Base-by-base conservation (phyloP, 2,329 filamentous ascomycete genomes). In the Fusarium oxysporum region DNA sequence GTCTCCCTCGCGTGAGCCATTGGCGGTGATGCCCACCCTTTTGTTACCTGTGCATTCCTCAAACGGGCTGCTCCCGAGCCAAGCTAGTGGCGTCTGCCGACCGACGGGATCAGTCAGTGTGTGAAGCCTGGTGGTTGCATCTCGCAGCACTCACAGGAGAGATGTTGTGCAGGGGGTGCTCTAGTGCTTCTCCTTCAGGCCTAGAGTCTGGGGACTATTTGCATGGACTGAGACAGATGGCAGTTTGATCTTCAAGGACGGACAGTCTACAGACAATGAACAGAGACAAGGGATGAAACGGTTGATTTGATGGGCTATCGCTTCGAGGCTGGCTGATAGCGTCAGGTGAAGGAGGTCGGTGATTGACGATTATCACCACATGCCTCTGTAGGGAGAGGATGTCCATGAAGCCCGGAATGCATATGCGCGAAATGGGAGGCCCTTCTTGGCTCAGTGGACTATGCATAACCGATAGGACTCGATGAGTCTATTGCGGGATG, bases 1-100 rank as follows among this genome's bases (percentile, higher is more conserved):
- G 37, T 61, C 56, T 45, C 70, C 59, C 59, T 72, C 60, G 60
- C 56, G 56, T 70, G 65, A 55, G 56, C 59, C 53, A 59, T 40
- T 55, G 48, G 48, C 25, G 37, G 51, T 59, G 48, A 66, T 68
- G 68, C 51, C 59, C 61, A 64, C 71, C 65, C 57, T 66, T 67
- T 61, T 65, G 57, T 65, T 62, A 32, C 53, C 37, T 40, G 50
- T 54, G 47, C 74, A 76, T 76, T 76, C 74, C 74, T 69, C 61
- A 71, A 75, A 73, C 74, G 74, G 74, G 74, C 70, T 75, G 72
- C 68, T 76, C 70, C 74, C 74, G 74, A 64, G 63, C 55, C 33
- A 57, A 70, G 70, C 72, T 65, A 72, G 74, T 73, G 67, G 72
- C 72, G 67, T 71, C 68, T 71, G 62, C 64, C 68, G 66, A 73